Conservation (phyloP, 495 filamentous ascomycete species). For the Trichoderma orchidacearum region DNA sequence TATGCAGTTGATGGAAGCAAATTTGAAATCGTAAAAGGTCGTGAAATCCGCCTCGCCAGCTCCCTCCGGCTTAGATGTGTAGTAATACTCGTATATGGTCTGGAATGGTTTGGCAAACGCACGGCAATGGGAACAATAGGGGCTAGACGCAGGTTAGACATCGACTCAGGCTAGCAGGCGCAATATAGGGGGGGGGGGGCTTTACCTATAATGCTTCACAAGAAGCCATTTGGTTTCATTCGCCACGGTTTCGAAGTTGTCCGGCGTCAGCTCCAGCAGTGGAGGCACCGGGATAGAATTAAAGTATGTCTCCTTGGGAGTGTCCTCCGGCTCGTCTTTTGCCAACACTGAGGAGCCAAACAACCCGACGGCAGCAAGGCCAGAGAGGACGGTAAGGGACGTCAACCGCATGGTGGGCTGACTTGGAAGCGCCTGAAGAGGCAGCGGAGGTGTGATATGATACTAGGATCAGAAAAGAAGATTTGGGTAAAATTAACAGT, state of each 20-base stretch:
- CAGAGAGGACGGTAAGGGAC: slow-evolving; percentile 22
- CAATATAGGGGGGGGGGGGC: neutral
- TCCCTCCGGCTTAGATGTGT: slow-evolving; percentile 61
- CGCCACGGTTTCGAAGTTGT: slow-evolving; percentile 25
- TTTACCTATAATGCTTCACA: slow-evolving; percentile 37
- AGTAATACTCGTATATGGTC: slow-evolving; percentile 92
- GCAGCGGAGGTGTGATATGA: neutral
- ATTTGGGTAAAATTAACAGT: neutral
- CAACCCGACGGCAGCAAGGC: slow-evolving; percentile 19
- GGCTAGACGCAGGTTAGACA: slow-evolving; percentile 16
- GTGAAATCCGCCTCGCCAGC: slow-evolving; percentile 29
- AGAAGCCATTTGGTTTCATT: slow-evolving; percentile 28
- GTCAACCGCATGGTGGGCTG: slow-evolving; percentile 12
- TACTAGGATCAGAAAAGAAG: neutral
- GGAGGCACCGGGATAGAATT: slow-evolving; percentile 71
- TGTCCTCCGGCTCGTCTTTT: slow-evolving; percentile 18
- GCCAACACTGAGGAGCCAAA: slow-evolving; percentile 10
- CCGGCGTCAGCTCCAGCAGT: slow-evolving; percentile 38
- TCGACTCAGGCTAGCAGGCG: neutral
- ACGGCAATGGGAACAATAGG: slow-evolving; percentile 66
- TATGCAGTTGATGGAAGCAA: slow-evolving; percentile 72
- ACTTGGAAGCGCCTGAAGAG: neutral
- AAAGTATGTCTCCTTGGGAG: slow-evolving; percentile 42
- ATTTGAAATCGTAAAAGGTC: slow-evolving; percentile 82
- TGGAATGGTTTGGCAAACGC: slow-evolving; percentile 75